Conservation (phyloP, 2,329 filamentous ascomycete genomes). For the Sarocladium brachiariae region DNA sequence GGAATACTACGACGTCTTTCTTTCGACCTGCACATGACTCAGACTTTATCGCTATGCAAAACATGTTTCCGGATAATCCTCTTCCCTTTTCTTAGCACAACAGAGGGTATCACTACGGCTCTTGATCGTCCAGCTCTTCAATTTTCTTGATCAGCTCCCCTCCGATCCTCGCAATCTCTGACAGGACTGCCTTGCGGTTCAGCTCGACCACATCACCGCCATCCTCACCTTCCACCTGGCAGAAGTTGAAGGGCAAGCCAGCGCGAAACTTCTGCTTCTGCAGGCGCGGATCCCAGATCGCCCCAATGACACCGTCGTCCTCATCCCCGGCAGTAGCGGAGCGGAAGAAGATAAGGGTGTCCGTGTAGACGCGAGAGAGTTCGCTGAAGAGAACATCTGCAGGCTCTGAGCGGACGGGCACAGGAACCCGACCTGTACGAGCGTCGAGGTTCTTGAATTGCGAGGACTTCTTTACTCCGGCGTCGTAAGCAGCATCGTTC, state of each 20-base stretch:
- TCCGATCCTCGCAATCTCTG: slow-evolving; percentile 65
- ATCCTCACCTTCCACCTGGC: slow-evolving; percentile 20
- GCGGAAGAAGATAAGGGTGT: slow-evolving; percentile 7
- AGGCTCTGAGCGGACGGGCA: slow-evolving; percentile 34
- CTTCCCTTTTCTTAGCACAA: neutral
- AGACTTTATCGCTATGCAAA: neutral
- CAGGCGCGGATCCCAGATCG: slow-evolving; percentile 51
- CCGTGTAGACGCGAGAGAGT: slow-evolving; percentile 43
- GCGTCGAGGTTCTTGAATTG: slow-evolving; percentile 65
- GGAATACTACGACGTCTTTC: no score
- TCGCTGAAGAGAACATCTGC: slow-evolving; percentile 59
- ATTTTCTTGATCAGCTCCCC: slow-evolving; percentile 63
- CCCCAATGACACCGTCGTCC: slow-evolving; percentile 47
- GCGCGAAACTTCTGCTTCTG: slow-evolving; percentile 59
- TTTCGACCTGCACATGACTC: no score
- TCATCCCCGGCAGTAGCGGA: slow-evolving; percentile 15
- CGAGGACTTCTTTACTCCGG: slow-evolving; percentile 27
- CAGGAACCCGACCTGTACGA: slow-evolving; percentile 30
- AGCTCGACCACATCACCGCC: slow-evolving; percentile 49
- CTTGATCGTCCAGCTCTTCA: slow-evolving; percentile 33
- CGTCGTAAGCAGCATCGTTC: slow-evolving; percentile 29
- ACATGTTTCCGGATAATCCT: neutral
- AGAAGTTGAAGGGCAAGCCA: slow-evolving; percentile 58
- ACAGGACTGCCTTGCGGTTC: slow-evolving; percentile 60
- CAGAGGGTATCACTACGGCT: slow-evolving; percentile 7